These are phyloP conservation scores for Rosellinia necatrix DNA, from an alignment of 2,329 filamentous ascomycete genomes.

Conservation along the genomic window DNA sequence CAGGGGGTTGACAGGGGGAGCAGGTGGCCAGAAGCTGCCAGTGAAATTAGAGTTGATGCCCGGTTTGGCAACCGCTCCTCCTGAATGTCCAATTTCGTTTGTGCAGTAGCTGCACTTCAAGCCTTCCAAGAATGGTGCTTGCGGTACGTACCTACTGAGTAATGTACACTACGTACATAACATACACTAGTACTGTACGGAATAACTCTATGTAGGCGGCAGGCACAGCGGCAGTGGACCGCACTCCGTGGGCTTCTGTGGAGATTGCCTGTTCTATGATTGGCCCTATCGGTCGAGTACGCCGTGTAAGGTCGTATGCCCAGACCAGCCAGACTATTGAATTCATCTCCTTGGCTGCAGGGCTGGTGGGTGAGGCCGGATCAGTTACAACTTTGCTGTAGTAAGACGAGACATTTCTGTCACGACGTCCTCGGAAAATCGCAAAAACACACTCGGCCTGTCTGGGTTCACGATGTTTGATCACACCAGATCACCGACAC, in stretches of 20 bases:
- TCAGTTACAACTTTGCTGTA: constrained; percentile 7
- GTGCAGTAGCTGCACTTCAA: too few species aligned
- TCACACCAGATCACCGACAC: too few species aligned
- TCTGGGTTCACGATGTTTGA: too few species aligned
- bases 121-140: too few species aligned
- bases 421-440: not conserved
- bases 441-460: constrained; percentile 1
- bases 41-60: constrained; percentile 12
- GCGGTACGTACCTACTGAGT: too few species aligned
- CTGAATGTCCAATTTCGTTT: constrained; percentile 18
- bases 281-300: constrained; percentile 4
- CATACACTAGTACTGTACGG: too few species aligned
- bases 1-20: not conserved
- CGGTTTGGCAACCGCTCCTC: constrained; percentile 6
- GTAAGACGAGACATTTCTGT: not conserved
- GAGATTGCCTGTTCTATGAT: constrained; percentile 13
- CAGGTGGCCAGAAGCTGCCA: not conserved
- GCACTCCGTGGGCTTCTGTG: not conserved
- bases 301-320: not conserved
- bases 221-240: constrained; percentile 11
- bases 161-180: too few species aligned
- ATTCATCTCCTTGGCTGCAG: constrained; percentile 11
- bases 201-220: constrained; percentile 19
- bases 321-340: constrained; percentile 11
- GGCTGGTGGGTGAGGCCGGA: not conserved